Evolutionary conservation across 2,329 filamentous ascomycete genomes (phyloP), one percentile per base, ranked within the genome.

Genomic region (Capronia coronata): DNA sequence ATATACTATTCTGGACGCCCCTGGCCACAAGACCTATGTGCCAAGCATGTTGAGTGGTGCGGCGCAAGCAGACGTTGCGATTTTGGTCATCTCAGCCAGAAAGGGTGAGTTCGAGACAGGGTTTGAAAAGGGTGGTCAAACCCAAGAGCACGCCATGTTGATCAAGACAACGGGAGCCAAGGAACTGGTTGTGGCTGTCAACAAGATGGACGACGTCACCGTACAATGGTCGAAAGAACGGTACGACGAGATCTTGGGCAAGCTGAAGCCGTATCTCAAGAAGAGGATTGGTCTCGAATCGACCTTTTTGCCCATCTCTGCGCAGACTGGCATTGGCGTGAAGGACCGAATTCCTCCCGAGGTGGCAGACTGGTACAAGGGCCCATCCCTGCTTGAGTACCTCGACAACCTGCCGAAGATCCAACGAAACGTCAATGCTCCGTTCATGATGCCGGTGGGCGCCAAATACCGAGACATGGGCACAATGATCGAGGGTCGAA

Each of bases 21-120:
- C 93, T 9, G 93, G 91, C 14, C 91, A 98, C 78, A 97, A 97
- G 76, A 96, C 87, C 1, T 98, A 93, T 61, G 93, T 98, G 14
- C 91, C 93, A 41, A 93, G 85, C 76, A 98, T 98, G 93, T 94
- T 98, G 65, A 90, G 91, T 61, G 89, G 89, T 67, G 89, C 89
- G 25, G 90, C 88, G 10, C 89, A 95, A 71, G 89, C 89, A 42
- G 89, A 95, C 68, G 83, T 98, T 25, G 93, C 93, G 67, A 87
- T 96, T 61, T 78, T 98, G 40, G 93, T 98, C 66, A 96, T 97
- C 64, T 94, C 87, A 44, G 89, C 93, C 35, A 85, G 93, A 64
- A 97, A 96, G 76, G 93, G 93, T 65, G 93, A 98, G 72, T 98
- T 97, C 69, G 93, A 98, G 72, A 97, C 93, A 27, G 93, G 93